Percentiles rank a stretch among this genome's conserved stretches.
Evolutionary conservation across 176 grass and related monocot genomes (phyloP).

Genomic region (Triticum timopheevii): DNA sequence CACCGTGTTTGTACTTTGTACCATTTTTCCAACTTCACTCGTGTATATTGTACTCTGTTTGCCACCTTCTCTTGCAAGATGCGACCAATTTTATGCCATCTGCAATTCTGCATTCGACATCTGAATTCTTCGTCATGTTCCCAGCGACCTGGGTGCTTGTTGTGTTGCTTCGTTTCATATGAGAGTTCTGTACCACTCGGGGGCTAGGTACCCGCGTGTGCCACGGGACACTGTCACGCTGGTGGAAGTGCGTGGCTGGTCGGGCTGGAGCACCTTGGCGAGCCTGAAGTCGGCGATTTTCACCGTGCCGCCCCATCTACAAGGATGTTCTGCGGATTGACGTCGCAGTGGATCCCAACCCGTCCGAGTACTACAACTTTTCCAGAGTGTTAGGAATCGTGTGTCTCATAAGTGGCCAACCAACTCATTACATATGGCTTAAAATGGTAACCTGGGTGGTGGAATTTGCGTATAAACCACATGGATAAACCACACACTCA

Average conservation of each 20-base stretch:
- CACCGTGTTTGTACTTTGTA: neutral
- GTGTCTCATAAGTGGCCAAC: no score
- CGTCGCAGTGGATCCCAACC: neutral
- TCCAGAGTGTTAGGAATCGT: no score
- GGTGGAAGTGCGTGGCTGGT: neutral
- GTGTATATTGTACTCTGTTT: slow-evolving; percentile 18
- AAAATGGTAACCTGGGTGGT: no score
- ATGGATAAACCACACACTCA: no score
- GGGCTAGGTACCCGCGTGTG: neutral
- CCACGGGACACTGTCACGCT: neutral
- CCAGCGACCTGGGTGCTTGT: neutral
- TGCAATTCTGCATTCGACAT: neutral
- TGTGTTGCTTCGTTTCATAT: neutral
- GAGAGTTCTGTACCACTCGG: no score
- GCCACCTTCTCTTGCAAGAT: neutral
- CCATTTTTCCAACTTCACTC: neutral
- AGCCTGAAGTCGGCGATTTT: neutral
- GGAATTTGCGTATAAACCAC: no score
- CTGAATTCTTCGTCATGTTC: neutral
- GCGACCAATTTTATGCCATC: neutral
- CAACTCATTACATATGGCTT: no score
- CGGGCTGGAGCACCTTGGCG: neutral
- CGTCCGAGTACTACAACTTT: no score
- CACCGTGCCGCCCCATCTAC: neutral
- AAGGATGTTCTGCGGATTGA: neutral